Conservation (phyloP, 352 stramenopile genomes). For the Phytophthora cryptogea region DNA sequence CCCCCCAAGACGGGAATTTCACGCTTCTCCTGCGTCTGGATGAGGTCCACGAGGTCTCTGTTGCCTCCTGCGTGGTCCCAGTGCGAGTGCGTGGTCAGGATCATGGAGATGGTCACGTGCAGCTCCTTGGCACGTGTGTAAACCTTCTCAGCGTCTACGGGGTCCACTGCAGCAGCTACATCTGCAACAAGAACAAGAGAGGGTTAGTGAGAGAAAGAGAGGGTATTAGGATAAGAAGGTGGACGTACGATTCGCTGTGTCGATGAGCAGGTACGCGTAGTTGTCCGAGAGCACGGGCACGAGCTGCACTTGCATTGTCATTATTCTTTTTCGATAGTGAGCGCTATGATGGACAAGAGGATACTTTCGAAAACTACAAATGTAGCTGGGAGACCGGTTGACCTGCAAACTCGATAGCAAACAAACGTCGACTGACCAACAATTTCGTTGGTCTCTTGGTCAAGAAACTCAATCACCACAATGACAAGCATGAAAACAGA, state of each 20-base stretch:
- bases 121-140: constrained; percentile 59
- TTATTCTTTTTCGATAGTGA: neutral
- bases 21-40: constrained; percentile 39
- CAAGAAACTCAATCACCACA: too few relatives aligned
- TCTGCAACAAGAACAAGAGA: constrained; percentile 24
- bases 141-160: constrained; percentile 85
- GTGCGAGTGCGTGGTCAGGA: constrained; percentile 93
- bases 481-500: too few relatives aligned
- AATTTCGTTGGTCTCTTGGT: too few relatives aligned
- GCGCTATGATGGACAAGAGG: neutral
- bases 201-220: neutral
- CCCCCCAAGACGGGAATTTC: constrained; percentile 75
- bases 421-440: too few relatives aligned
- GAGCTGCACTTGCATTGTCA: constrained; percentile 66
- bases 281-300: constrained; percentile 92
- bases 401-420: neutral
- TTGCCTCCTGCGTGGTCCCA: constrained; percentile 92
- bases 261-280: constrained; percentile 91
- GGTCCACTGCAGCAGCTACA: constrained; percentile 85
- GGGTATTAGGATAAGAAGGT: constrained; percentile 3
- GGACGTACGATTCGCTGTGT: constrained; percentile 45
- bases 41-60: constrained; percentile 55
- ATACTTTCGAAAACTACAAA: constrained; percentile 11
- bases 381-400: neutral
- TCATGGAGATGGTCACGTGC: constrained; percentile 74